Conservation (phyloP, 192 early-diverging fungal genomes). For the Coemansia sp. region DNA sequence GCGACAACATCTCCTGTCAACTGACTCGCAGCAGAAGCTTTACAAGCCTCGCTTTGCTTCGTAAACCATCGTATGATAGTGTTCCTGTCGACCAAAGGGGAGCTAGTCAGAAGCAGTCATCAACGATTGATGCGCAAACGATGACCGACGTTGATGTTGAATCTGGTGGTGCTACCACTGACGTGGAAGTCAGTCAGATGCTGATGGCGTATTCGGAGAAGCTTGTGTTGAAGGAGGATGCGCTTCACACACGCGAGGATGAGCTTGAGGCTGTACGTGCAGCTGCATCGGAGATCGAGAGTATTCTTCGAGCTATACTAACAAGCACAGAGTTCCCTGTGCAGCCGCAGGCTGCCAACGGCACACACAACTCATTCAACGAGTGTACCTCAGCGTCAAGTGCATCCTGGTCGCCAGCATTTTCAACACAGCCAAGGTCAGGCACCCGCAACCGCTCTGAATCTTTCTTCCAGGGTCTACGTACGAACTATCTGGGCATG, state of each 20-base stretch:
- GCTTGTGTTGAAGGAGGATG: slow-evolving; percentile 49
- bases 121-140: slow-evolving; percentile 23
- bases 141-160: slow-evolving; percentile 17
- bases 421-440: slow-evolving; percentile 11
- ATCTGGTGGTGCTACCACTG: neutral
- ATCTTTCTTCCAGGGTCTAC: slow-evolving; percentile 48
- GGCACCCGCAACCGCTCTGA: slow-evolving; percentile 41
- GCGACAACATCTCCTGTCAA: neutral
- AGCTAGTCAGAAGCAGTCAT: neutral
- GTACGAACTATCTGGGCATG: slow-evolving; percentile 27
- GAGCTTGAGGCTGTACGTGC: slow-evolving; percentile 39
- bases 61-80: neutral
- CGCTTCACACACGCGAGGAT: slow-evolving; percentile 48
- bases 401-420: slow-evolving; percentile 14
- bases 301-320: slow-evolving; percentile 15
- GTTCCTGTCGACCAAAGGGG: neutral
- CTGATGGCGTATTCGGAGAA: slow-evolving; percentile 46
- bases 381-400: neutral
- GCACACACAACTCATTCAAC: neutral
- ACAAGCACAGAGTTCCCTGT: slow-evolving; percentile 5
- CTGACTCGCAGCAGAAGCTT: slow-evolving; percentile 18
- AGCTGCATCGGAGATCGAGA: slow-evolving; percentile 17
- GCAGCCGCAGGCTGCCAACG: neutral
- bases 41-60: slow-evolving; percentile 11
- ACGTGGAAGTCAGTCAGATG: slow-evolving; percentile 34